Evolutionary conservation across 1,284 basidiomycete genomes (phyloP), one percentile per base, ranked within the genome.

Genomic region (Ganoderma boninense): DNA sequence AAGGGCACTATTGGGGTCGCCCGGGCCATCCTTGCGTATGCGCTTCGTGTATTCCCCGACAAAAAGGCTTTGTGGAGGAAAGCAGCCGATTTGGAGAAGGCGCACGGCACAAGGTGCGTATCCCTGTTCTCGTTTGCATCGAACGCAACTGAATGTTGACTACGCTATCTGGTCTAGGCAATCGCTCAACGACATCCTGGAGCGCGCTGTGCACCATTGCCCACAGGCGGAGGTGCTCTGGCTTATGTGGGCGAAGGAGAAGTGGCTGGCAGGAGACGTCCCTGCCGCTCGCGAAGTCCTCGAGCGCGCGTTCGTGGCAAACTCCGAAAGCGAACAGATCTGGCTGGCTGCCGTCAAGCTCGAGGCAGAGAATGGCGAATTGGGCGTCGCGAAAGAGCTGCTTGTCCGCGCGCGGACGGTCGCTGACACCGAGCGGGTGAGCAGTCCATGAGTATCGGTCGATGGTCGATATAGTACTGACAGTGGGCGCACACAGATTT

Each of bases 321-420:
- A 99, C 79, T 94, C 97, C 20, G 97, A 98, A 79, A 97, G 95
- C 79, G 98, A 99, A 81, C 92, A 94, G 71, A 98, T 99, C 77
- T 99, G 97, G 94, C 84, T 99, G 56, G 97, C 97, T 0, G 97
- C 97, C 26, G 96, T 98, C 71, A 98, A 98, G 82, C 87, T 99
- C 10, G 97, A 99, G 77, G 93, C 96, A 0, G 96, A 98, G 84
- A 97, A 97, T 71, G 95, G 95, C 1, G 94, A 98, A 79, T 85
- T 95, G 70, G 90, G 86, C 20, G 96, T 95, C 14, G 97, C 97
- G 0, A 85, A 91, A 68, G 92, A 96, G 81, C 84, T 99, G 67
- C 87, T 99, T 69, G 89, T 94, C 66, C 92, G 97, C 73, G 97
- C 97, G 8, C 86, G 97, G 67, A 91, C 89, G 16, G 95, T 97